Percentiles rank a stretch among this genome's conserved stretches.
These are phyloP conservation scores for Microcos paniculata DNA, from an alignment of 345 rosid genomes.

Conservation along the genomic window DNA sequence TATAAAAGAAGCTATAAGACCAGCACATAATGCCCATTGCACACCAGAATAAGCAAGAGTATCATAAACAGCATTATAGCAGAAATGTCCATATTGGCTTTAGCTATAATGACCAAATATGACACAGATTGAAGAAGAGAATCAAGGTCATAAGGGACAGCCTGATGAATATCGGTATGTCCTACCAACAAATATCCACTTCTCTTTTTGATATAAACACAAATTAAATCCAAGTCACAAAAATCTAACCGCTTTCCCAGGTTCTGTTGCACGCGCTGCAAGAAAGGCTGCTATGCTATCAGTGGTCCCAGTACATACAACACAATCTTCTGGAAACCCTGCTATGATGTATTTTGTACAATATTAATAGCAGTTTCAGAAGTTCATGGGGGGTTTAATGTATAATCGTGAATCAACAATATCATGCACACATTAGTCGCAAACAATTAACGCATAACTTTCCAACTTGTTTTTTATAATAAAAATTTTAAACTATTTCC, in stretches of 20 bases:
- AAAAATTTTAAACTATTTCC: neutral
- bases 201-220: neutral
- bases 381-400: neutral
- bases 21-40: neutral
- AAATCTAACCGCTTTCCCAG: constrained; percentile 81
- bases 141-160: neutral
- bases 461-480: neutral
- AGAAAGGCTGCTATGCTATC: constrained; percentile 98
- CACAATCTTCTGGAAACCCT: constrained; percentile 78
- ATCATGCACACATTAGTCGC: neutral
- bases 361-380: constrained; percentile 12
- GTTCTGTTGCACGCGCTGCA: constrained; percentile 78
- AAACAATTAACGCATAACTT: neutral
- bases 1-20: neutral
- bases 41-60: neutral
- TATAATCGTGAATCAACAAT: neutral
- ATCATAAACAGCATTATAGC: neutral
- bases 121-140: neutral
- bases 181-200: neutral
- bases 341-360: constrained; percentile 22
- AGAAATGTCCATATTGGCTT: neutral
- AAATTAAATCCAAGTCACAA: constrained; percentile 13
- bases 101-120: neutral
- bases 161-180: neutral
- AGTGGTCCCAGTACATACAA: constrained; percentile 84